phyloP scores from a whole-genome alignment of 352 stramenopile genomes.

The Phytophthora melonis region DNA sequence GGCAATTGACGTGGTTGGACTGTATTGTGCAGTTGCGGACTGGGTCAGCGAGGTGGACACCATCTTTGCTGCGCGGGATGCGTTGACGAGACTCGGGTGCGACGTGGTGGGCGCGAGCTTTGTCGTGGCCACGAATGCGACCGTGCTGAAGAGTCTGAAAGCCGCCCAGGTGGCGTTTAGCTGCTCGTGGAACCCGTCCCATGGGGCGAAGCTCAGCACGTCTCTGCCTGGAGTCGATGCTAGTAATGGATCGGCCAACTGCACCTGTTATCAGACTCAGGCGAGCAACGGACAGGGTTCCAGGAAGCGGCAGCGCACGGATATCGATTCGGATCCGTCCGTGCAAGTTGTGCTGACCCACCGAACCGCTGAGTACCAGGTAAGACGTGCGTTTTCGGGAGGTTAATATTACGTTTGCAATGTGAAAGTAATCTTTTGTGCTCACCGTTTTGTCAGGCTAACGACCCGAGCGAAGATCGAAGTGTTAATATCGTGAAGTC shows the following conservation, averaged over 20 bases:
- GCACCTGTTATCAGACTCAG: constrained; percentile 21
- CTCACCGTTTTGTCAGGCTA: constrained; percentile 40
- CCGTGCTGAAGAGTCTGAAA: constrained; percentile 50
- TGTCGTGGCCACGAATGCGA: constrained; percentile 52
- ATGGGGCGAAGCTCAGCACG: constrained; percentile 40
- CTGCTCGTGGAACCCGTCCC: constrained; percentile 60
- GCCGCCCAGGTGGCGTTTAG: constrained; percentile 46
- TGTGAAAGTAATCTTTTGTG: neutral
- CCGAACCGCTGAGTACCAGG: constrained; percentile 69
- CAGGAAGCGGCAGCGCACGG: constrained; percentile 27
- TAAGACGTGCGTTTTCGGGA: constrained; percentile 18
- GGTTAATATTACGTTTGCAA: neutral
- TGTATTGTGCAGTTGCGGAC: constrained; percentile 43
- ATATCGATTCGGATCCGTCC: constrained; percentile 31
- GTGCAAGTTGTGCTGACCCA: constrained; percentile 40
- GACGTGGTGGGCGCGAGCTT: constrained; percentile 64
- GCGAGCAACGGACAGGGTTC: constrained; percentile 21
- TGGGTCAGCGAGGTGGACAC: constrained; percentile 62
- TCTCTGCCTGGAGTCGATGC: neutral
- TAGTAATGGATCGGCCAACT: constrained; percentile 2
- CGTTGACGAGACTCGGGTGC: constrained; percentile 43
- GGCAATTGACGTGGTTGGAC: no score
- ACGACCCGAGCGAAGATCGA: constrained; percentile 72
- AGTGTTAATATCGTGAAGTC: constrained; percentile 62
- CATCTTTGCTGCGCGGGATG: constrained; percentile 55